Base-by-base conservation (phyloP, 2,329 filamentous ascomycete genomes). In the Talaromyces verruculosus region DNA sequence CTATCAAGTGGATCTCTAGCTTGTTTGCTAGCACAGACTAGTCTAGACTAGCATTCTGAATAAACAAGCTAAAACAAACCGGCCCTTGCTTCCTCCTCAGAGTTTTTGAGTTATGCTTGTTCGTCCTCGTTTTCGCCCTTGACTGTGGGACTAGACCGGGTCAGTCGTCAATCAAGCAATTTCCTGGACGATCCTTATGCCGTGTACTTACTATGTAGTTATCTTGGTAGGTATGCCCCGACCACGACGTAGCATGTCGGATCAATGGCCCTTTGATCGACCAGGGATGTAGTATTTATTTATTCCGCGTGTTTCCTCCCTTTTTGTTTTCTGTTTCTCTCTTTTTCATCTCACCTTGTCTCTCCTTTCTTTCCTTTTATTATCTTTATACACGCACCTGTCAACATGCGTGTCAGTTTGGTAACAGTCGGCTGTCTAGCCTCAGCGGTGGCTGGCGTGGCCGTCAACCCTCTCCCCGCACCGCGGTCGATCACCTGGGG, bases 401-500 rank as follows among this genome's bases (percentile, higher is more conserved):
- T 41, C 19, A 64, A 43, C 65, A 64, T 67, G 65, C 61, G 55
- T 47, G 17, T 64, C 61, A 67, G 65, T 41, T 58, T 67, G 33
- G 47, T 64, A 58, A 60, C 37, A 47, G 69, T 74, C 51, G 71
- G 74, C 63, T 72, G 79, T 65, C 74, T 80, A 67, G 75, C 76
- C 47, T 69, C 73, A 39, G 67, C 75, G 35, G 79, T 76, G 63
- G 73, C 77, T 45, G 82, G 82, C 35, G 82, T 86, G 63, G 75
- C 76, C 47, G 84, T 83, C 66, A 85, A 86, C 69, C 84, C 84
- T 65, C 79, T 86, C 49, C 84, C 84, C 58, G 84, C 84, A 55
- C 84, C 84, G 6, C 79, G 79, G 64, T 79, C 78, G 65, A 85
- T 86, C 70, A 80, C 79, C 63, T 86, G 84, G 84, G 84, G 83